Evolutionary conservation across 345 rosid genomes (phyloP).

Genomic region (Brassica rapa): DNA sequence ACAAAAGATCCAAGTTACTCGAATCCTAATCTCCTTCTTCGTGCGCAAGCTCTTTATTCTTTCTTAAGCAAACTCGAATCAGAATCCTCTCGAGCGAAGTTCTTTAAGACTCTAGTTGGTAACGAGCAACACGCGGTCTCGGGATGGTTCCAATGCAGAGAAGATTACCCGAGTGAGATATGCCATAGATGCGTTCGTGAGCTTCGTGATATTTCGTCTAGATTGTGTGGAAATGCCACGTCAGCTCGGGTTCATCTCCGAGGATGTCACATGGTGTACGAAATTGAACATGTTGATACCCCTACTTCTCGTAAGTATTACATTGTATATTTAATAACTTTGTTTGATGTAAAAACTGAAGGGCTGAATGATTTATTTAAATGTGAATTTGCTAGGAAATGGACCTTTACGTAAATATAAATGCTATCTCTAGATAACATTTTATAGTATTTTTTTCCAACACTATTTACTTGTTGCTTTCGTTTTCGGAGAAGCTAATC

Average conservation of each 20-base stretch:
- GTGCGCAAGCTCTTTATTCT: conserved; percentile 45
- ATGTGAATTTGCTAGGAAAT: neutral
- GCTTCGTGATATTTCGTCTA: conserved; percentile 44
- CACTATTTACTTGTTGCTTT: neutral
- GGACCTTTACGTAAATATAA: neutral
- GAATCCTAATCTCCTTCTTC: conserved; percentile 26
- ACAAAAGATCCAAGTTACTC: neutral
- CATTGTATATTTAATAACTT: neutral
- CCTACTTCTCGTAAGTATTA: conserved; percentile 26
- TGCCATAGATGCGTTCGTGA: conserved; percentile 57
- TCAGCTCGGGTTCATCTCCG: conserved; percentile 65
- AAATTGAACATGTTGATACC: conserved; percentile 40
- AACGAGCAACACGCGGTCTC: conserved; percentile 47
- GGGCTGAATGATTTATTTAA: neutral
- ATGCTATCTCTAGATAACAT: too few species aligned
- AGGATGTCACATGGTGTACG: conserved; percentile 68
- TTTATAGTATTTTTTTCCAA: neutral
- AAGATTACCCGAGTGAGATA: conserved; percentile 47
- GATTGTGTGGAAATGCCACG: conserved; percentile 47
- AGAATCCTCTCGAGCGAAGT: conserved; percentile 53
- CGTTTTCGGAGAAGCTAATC: conserved; percentile 15
- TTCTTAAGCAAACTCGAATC: conserved; percentile 51
- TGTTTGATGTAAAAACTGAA: neutral
- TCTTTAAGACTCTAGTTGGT: conserved; percentile 57
- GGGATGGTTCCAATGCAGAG: conserved; percentile 71